Conservation (phyloP, 129 eudicot species). For the Escallonia herrerae region DNA sequence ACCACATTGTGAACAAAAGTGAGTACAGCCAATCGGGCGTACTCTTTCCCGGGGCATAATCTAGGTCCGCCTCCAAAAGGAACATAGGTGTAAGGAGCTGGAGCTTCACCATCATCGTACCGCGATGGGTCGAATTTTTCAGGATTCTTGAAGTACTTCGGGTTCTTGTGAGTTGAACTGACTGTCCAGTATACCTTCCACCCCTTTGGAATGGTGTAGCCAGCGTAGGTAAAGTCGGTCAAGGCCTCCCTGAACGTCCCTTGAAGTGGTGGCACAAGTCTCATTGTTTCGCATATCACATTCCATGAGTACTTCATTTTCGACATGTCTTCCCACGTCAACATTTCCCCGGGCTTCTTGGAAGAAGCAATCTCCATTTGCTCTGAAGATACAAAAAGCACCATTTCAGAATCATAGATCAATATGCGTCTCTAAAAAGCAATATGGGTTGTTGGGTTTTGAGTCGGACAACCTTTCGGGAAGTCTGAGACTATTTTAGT, state of each 20-base stretch:
- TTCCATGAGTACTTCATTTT: conserved; percentile 46
- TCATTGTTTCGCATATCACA: conserved; percentile 33
- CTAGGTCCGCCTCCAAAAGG: conserved; percentile 48
- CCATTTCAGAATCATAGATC: neutral
- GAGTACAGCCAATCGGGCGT: conserved; percentile 26
- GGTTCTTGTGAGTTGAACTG: conserved; percentile 29
- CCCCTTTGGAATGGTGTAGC: conserved; percentile 34
- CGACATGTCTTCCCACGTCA: conserved; percentile 33
- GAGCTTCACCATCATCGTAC: conserved; percentile 21
- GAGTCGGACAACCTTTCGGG: too few species aligned
- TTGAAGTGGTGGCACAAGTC: conserved; percentile 34
- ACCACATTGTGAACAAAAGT: conserved; percentile 35
- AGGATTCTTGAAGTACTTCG: conserved; percentile 27
- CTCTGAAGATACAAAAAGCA: conserved; percentile 12
- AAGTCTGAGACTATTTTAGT: neutral
- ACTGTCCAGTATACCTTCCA: conserved; percentile 28
- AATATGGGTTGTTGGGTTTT: too few species aligned
- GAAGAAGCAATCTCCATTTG: conserved; percentile 26
- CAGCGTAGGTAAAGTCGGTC: conserved; percentile 30
- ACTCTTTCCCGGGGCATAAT: conserved; percentile 37
- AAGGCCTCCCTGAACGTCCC: conserved; percentile 35
- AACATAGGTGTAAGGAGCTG: conserved; percentile 26
- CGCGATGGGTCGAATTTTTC: conserved; percentile 33
- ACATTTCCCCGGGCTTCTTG: conserved; percentile 18
- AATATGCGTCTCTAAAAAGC: too few species aligned